These are phyloP conservation scores for Neonectria sp. DNA, from an alignment of 2,329 filamentous ascomycete genomes.

Conservation along the genomic window DNA sequence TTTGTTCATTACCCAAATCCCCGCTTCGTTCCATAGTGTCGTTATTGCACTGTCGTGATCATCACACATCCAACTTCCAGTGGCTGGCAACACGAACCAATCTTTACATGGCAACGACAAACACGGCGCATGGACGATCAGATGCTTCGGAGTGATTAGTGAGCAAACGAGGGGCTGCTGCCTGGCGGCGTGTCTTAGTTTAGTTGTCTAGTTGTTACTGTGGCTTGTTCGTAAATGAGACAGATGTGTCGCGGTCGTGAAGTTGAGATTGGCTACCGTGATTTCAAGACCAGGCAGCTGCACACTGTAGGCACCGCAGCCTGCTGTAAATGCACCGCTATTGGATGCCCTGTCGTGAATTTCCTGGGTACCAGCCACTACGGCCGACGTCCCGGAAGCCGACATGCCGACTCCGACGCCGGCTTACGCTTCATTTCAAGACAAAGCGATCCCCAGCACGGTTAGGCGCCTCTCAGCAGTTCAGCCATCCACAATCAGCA, in stretches of 20 bases:
- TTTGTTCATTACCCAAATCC: neutral
- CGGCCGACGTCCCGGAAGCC: neutral
- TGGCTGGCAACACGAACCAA: constrained; percentile 5
- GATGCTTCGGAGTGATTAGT: constrained; percentile 17
- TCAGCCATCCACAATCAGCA: neutral
- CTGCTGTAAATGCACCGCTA: neutral
- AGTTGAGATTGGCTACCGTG: neutral
- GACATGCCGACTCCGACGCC: neutral
- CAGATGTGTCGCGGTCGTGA: neutral
- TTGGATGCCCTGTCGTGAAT: neutral
- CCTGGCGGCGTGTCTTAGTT: neutral
- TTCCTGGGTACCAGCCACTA: neutral
- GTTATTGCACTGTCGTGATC: neutral
- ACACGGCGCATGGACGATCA: constrained; percentile 3
- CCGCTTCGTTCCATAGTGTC: neutral
- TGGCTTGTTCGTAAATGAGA: constrained; percentile 1
- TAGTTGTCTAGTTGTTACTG: neutral
- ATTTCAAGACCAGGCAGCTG: neutral
- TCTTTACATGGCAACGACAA: neutral
- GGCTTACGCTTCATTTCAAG: neutral
- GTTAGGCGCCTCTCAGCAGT: constrained; percentile 2
- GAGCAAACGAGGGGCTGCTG: constrained; percentile 20
- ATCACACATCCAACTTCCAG: neutral
- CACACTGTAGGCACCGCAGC: neutral
- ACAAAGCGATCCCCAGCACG: neutral